Conservation (phyloP, 192 early-diverging fungal genomes). For the Rhizophagus sp. region DNA sequence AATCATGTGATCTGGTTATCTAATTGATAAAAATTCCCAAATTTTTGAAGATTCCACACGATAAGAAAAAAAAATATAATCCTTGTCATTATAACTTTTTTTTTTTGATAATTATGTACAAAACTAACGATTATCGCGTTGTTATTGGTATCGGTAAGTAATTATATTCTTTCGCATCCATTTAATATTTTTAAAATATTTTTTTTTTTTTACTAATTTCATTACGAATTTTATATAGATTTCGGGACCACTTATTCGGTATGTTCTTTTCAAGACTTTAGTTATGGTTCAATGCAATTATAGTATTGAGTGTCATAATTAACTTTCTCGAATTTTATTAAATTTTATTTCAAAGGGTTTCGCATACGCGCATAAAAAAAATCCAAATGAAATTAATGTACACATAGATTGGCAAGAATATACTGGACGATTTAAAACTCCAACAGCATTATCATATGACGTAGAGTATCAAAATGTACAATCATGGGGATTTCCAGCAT, state of each 20-base stretch:
- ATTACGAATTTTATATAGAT: neutral
- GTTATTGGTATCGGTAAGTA: too few relatives aligned
- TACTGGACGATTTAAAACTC: neutral
- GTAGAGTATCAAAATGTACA: neutral
- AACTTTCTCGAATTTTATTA: too few relatives aligned
- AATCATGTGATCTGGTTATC: too few relatives aligned
- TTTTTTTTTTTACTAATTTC: neutral
- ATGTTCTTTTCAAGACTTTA: neutral
- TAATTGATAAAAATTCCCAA: too few relatives aligned
- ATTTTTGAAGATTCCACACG: conserved; percentile 30
- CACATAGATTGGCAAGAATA: neutral
- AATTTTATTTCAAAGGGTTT: neutral
- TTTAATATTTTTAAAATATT: too few relatives aligned
- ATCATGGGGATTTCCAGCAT: neutral
- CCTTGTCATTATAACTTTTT: neutral
- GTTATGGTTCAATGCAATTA: too few relatives aligned
- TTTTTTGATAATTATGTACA: too few relatives aligned
- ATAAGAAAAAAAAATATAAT: neutral
- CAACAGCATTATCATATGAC: neutral
- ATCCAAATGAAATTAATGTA: neutral
- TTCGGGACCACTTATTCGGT: neutral
- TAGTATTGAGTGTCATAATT: too few relatives aligned
- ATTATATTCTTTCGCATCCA: too few relatives aligned
- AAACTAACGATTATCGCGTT: too few relatives aligned
- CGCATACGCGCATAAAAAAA: neutral